These are phyloP conservation scores for Begonia fuchsioides DNA, from an alignment of 306 rosid species.

Conservation along the genomic window DNA sequence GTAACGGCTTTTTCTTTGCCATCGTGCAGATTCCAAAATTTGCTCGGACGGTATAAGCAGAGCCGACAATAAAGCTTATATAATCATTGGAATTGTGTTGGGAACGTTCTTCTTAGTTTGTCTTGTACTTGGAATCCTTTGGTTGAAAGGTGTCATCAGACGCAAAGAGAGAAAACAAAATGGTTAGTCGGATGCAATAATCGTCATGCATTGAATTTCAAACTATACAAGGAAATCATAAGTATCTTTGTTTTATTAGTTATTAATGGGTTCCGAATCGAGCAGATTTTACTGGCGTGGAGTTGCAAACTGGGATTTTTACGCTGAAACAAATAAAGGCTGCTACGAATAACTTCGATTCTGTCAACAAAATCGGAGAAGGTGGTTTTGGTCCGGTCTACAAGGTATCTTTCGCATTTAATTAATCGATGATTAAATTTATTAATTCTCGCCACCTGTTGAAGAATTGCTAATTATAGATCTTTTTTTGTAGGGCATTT, in stretches of 20 bases:
- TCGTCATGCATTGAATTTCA: not conserved
- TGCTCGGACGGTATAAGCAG: constrained; percentile 26
- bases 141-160: constrained; percentile 33
- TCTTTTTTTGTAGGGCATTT: constrained; percentile 33
- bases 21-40: constrained; percentile 21
- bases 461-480: not conserved
- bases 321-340: constrained; percentile 39
- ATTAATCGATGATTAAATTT: too few species aligned
- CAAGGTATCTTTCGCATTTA: constrained; percentile 25
- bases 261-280: constrained; percentile 9
- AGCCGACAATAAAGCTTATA: constrained; percentile 14
- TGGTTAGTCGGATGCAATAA: not conserved
- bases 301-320: constrained; percentile 36
- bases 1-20: too few species aligned
- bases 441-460: not conserved
- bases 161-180: constrained; percentile 10
- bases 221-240: not conserved
- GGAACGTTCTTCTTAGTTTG: constrained; percentile 29
- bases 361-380: constrained; percentile 49
- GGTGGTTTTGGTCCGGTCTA: constrained; percentile 66
- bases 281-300: constrained; percentile 19
- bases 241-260: too few species aligned
- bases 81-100: constrained; percentile 16
- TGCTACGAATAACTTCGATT: constrained; percentile 41
- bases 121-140: constrained; percentile 29